Base-by-base conservation (phyloP, 1,284 basidiomycete species). In the Sphagnurus paluster region DNA sequence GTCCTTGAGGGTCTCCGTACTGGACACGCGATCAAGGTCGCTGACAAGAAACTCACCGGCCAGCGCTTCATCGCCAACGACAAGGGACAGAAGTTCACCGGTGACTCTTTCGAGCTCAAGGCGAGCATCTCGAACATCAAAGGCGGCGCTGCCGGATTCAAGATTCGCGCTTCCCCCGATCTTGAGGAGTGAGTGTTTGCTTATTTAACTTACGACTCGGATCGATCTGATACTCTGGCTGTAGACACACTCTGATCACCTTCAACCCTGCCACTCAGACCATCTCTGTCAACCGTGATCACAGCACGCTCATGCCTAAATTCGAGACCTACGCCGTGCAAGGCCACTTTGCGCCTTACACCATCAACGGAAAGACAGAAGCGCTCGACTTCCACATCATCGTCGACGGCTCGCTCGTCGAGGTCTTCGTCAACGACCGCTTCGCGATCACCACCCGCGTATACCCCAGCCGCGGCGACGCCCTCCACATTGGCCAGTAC, bases 391-490 rank as follows among this genome's bases (percentile, higher is more conserved):
- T 43, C n/a, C 41, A 35, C n/a, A 21, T 43, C 10, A 35, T 35
- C 28, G 32, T 19, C 23, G 41, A 43, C 14, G 41, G 41, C 9
- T 43, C 41, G 20, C 33, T 43, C 7, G 23, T 43, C 25, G 41
- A 43, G 21, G 33, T 43, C 23, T 43, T 43, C 24, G 24, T 43
- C 14, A 43, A 43, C 33, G 33, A 35, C 24, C 16, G 41, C 25
- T 43, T 43, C 21, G 41, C 41, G 16, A 10, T 43, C 32, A 43
- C 41, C 2, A 43, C 41, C n/a, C 32, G 41, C 4, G n/a, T 43
- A 6, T 43, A 43, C 14, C 41, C 41, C n/a, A 43, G 32, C 33
- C 34, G 41, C 11, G 41, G 16, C 23, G 41, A 43, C 36, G 41
- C 41, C 10, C 24, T 35, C 21, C 17, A 11, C 21, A 26, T 43